Conservation (phyloP, 1,284 basidiomycete species). For the Trichosporon sp. region DNA sequence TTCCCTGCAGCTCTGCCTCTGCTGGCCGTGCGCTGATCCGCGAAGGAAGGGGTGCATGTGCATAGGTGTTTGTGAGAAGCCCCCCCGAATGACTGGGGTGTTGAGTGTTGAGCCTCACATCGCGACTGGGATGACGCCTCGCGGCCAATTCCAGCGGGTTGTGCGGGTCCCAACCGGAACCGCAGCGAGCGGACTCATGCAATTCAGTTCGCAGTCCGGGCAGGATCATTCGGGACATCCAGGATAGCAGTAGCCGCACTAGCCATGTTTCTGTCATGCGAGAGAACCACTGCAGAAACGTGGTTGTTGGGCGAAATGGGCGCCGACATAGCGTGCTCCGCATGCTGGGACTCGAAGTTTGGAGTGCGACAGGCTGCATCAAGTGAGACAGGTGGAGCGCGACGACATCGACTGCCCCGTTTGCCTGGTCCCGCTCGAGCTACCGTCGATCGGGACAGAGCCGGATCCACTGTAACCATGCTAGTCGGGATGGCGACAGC, state of each 20-base stretch:
- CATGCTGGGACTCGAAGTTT: no score
- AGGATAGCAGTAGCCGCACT: not conserved
- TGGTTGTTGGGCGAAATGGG: not conserved
- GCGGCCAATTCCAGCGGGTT: not conserved
- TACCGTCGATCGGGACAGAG: not conserved
- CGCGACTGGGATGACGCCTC: not conserved
- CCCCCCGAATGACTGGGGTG: no score
- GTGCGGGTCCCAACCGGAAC: not conserved
- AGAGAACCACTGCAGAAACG: not conserved
- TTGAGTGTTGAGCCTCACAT: not conserved
- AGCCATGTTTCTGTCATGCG: not conserved
- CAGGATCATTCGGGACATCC: not conserved
- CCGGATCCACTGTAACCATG: not conserved
- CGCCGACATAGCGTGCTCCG: not conserved
- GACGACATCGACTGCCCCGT: not conserved
- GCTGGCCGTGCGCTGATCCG: not conserved
- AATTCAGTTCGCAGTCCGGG: not conserved
- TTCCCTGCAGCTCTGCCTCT: not conserved
- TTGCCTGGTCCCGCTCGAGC: not conserved
- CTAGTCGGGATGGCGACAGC: no score
- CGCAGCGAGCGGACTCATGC: not conserved
- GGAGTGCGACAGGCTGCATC: not conserved
- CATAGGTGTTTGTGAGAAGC: no score
- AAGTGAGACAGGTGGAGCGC: not conserved
- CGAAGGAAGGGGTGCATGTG: not conserved